Percentiles rank a stretch among this genome's conserved stretches.
phyloP scores from a whole-genome alignment of 1,284 basidiomycete species.

The Ceratobasidium sp. region DNA sequence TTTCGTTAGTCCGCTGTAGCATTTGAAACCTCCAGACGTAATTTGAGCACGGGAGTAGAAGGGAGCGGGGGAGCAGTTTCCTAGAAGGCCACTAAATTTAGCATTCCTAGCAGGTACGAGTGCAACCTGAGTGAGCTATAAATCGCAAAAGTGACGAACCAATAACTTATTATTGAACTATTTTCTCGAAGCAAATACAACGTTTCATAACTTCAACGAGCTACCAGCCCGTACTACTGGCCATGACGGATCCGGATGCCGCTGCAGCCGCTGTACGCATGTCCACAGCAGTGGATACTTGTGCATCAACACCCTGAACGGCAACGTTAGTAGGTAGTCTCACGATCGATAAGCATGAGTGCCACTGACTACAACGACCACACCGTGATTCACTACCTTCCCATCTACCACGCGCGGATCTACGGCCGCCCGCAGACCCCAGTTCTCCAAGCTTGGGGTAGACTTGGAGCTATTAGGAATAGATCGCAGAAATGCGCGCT shows the following conservation, averaged over 20 bases:
- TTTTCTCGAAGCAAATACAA: too few relatives aligned
- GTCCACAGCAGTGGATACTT: not conserved
- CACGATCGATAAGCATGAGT: not conserved
- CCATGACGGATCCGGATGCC: not conserved
- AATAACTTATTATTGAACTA: not conserved
- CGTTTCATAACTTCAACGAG: too few relatives aligned
- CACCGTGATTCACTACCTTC: conserved; percentile 3
- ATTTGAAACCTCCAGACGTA: too few relatives aligned
- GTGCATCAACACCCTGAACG: not conserved
- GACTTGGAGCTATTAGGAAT: not conserved
- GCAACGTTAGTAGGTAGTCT: not conserved
- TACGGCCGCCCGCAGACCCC: not conserved
- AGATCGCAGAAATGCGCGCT: conserved; percentile 7
- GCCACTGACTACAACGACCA: conserved; percentile 1
- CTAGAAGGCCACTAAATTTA: too few relatives aligned
- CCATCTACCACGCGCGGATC: conserved; percentile 9
- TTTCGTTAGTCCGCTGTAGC: too few relatives aligned
- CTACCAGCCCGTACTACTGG: not conserved
- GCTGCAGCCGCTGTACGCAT: not conserved
- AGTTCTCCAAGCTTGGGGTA: not conserved
- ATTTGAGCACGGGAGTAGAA: too few relatives aligned
- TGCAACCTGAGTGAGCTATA: too few relatives aligned
- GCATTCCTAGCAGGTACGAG: too few relatives aligned
- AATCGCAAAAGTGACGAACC: not conserved
- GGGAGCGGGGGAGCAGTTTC: too few relatives aligned